Base-by-base conservation (phyloP, 306 rosid genomes). In the Psophocarpus tetragonolobus region DNA sequence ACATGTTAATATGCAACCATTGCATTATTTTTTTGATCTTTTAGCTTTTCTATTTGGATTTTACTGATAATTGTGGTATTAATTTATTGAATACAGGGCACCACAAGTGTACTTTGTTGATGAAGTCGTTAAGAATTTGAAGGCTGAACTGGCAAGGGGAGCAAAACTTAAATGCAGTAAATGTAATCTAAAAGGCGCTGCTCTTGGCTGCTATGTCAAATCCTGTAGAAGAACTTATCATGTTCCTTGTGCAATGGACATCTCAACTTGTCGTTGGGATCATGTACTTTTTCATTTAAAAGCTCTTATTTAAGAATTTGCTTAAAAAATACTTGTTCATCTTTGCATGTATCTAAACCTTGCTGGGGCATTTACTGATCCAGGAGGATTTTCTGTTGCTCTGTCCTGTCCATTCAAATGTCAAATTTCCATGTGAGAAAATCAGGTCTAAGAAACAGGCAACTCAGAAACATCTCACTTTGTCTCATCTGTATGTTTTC, bases 221-320 rank as follows among this genome's bases (percentile, higher is more conserved):
- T 89, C 99, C 71, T 95, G 99, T 69, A 91, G 90, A 58, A 87
- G 44, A 81, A 95, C 96, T 80, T 95, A 91, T 82, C 99, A 95
- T 32, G 90, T 87, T 62, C 85, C 97, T 70, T 95, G 99, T 89
- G 97, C 99, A 74, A 70, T 87, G 77, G 88, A 77, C 77, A 81
- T 87, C 73, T 67, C 90, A 53, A 77, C 84, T 36, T 95, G 99
- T 62, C 97, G 96, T 18, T 95, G 96, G 94, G 87, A 90, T 78
- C 21, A 76, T 84, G 97, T 92, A 84, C 10, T 29, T 65, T 68
- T 41, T n/a, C 58, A 14, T 27, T 8, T 36, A 63, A 21, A 50
- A n/a, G 5, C 33, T 70, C 38, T 32, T 64, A 18, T 71, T 75
- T 41, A 5, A 35, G 4, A 3, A 53, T 45, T 53, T 11, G 6